Evolutionary conservation across 805 yeast species (phyloP).

Genomic region (Komagataella populi): DNA sequence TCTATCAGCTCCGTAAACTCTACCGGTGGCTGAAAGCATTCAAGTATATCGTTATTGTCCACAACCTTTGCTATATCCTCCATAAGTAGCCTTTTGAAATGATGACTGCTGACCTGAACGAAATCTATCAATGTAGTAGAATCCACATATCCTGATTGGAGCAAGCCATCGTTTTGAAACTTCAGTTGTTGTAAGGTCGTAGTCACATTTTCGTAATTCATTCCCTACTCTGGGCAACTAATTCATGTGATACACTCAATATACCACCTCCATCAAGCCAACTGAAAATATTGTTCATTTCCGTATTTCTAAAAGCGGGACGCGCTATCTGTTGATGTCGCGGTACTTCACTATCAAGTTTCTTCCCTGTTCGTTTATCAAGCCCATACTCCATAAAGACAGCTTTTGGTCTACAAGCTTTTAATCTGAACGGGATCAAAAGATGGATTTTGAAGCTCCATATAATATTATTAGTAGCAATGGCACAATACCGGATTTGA

Average conservation of each 20-base stretch:
- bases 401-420: neutral
- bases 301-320: no score
- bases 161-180: neutral
- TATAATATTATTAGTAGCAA: neutral
- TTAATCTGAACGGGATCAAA: neutral
- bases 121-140: neutral
- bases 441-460: neutral
- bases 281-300: no score
- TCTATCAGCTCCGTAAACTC: constrained; percentile 23
- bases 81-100: neutral
- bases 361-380: neutral
- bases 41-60: neutral
- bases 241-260: neutral
- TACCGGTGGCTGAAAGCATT: neutral
- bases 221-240: neutral
- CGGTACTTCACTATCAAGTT: neutral
- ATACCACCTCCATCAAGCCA: neutral
- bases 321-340: neutral
- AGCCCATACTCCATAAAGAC: neutral
- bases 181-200: neutral
- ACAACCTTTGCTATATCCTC: neutral
- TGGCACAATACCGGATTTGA: neutral
- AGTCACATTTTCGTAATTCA: neutral
- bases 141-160: neutral
- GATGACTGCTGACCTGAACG: neutral